These are phyloP conservation scores for Brassica napus DNA, from an alignment of 345 rosid genomes.

Conservation along the genomic window Da-Ae NC_063440.1:15193001-15193500, in stretches of 20 bases:
- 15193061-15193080: conserved; percentile 59
- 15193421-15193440: conserved; percentile 69
- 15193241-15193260: conserved; percentile 84
- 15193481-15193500: background rate
- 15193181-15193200: conserved; percentile 66
- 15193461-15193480: background rate
- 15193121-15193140: background rate
- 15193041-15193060: conserved; percentile 64
- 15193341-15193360: conserved; percentile 81
- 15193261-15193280: conserved; percentile 10
- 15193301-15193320: conserved; percentile 3
- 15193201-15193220: conserved; percentile 75
- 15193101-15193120: background rate
- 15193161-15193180: conserved; percentile 76
- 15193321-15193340: conserved; percentile 51
- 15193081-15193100: background rate
- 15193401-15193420: conserved; percentile 94
- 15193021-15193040: conserved; percentile 87
- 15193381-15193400: conserved; percentile 56
- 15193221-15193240: conserved; percentile 67
- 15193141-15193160: conserved; percentile 73
- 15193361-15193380: conserved; percentile 59
- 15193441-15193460: conserved; percentile 83
- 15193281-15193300: conserved; percentile 14
- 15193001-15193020: conserved; percentile 91